Evolutionary conservation across 371 early-diverging fungal genomes (phyloP).

Genomic region (Mortierella sp.): DNA sequence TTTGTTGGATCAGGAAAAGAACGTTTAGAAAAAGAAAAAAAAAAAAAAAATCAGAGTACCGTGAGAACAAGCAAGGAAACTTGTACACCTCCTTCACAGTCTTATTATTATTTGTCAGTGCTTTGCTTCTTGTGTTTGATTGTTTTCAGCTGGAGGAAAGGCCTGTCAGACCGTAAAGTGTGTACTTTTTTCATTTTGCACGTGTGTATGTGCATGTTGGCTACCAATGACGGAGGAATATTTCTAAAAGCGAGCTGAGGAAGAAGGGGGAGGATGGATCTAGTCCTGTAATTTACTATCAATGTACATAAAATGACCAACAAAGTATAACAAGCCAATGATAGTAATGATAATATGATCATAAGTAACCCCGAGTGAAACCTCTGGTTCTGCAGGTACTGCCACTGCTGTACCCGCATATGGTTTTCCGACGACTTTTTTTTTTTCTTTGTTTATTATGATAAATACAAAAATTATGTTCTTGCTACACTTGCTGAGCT

Average conservation of each 20-base stretch:
- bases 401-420: not conserved
- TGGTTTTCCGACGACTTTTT: not conserved
- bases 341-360: no score
- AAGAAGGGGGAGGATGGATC: not conserved
- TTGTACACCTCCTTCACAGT: no score
- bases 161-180: no score
- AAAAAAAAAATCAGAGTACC: not conserved
- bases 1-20: slow-evolving; percentile 5
- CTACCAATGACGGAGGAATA: not conserved
- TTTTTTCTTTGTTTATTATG: not conserved
- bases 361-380: no score
- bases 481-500: slow-evolving; percentile 11
- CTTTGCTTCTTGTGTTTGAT: no score
- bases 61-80: no score
- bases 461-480: not conserved
- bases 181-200: not conserved
- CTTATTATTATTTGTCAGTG: no score
- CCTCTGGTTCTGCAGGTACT: not conserved
- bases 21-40: slow-evolving; percentile 4
- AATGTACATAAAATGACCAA: slow-evolving; percentile 8
- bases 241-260: not conserved
- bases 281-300: slow-evolving; percentile 4
- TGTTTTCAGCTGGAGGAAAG: no score
- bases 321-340: no score
- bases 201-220: not conserved